Base-by-base conservation (phyloP, 2,329 filamentous ascomycete genomes). In the Colletotrichum tropicicola region DNA sequence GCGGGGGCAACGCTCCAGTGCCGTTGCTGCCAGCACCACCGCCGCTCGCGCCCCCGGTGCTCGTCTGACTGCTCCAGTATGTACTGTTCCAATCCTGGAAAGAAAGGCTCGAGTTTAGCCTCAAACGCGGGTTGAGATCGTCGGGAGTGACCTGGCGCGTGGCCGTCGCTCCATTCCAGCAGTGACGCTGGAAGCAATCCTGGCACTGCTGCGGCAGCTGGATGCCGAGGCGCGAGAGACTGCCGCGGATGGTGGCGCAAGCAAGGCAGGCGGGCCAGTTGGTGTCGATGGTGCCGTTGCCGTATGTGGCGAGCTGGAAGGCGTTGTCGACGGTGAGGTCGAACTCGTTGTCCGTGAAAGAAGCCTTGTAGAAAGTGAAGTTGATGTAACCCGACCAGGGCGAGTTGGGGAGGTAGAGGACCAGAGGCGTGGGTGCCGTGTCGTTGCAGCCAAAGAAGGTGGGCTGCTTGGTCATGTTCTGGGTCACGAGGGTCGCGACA, bases 251-350 rank as follows among this genome's bases (percentile, higher is more conserved):
- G 4, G 95, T 88, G 0, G 93, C 94, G 75, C 94, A 98, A 5
- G 88, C 92, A 2, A 96, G 89, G 71, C 94, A 98, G 0, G 87
- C 83, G 0, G 89, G 83, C 93, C 94, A 98, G 48, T 89, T 76
- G 0, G 77, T 70, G 72, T 95, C 91, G 1, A 89, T 71, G 0
- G 92, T 93, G 30, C 85, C 88, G 75, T 97, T 97, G 47, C 85
- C 92, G 81, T 89, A 88, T 0, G 92, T 97, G 1, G 87, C 93
- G 28, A 90, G 87, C 70, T 94, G 86, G 77, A 91, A 94, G 10
- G 92, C 94, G 77, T 98, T 98, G 47, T 72, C 71, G 13, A 71
- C 45, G 4, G 68, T 68, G 19, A 69, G 53, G 17, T 73, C 65
- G 3, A 74, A 62, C 59, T 74, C 69, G 2, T 66, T 55, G 1